A percentile compares a stretch with the other conserved stretches of the same genome.
phyloP scores from a whole-genome alignment of 208 protist species.

The Crithidia fasciculata region DNA sequence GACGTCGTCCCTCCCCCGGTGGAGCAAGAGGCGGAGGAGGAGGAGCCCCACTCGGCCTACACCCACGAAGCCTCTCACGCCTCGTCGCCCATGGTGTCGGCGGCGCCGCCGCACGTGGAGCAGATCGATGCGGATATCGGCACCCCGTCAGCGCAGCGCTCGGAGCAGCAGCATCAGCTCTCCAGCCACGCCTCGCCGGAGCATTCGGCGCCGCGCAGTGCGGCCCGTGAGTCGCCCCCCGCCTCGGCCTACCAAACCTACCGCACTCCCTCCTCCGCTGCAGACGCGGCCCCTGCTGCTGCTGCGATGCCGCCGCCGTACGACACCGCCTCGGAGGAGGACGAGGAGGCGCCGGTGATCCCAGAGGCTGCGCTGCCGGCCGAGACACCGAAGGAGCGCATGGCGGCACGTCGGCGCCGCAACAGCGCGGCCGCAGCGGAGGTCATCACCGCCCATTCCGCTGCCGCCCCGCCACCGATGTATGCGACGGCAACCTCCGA shows the following conservation, averaged over 20 bases:
- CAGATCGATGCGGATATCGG: constrained; percentile 11
- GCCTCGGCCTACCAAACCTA: background rate
- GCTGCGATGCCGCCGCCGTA: background rate
- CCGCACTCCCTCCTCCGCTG: background rate
- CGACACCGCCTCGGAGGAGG: constrained; percentile 5
- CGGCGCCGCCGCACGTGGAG: background rate
- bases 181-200: background rate
- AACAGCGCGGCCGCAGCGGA: background rate
- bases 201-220: constrained; percentile 5
- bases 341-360: background rate
- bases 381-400: constrained; percentile 20
- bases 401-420: constrained; percentile 16
- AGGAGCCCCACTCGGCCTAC: background rate
- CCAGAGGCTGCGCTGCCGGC: constrained; percentile 4
- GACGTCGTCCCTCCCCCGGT: background rate
- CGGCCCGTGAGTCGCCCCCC: background rate
- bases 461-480: background rate
- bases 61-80: background rate
- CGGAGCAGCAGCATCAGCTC: background rate
- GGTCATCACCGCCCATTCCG: background rate
- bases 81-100: background rate
- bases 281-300: too few species aligned
- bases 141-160: constrained; percentile 9
- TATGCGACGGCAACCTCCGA: background rate
- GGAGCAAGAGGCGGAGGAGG: constrained; percentile 2